Evolutionary conservation across 1,284 basidiomycete species (phyloP), one percentile per base, ranked within the genome.

Genomic region (Malassezia globosa): DNA sequence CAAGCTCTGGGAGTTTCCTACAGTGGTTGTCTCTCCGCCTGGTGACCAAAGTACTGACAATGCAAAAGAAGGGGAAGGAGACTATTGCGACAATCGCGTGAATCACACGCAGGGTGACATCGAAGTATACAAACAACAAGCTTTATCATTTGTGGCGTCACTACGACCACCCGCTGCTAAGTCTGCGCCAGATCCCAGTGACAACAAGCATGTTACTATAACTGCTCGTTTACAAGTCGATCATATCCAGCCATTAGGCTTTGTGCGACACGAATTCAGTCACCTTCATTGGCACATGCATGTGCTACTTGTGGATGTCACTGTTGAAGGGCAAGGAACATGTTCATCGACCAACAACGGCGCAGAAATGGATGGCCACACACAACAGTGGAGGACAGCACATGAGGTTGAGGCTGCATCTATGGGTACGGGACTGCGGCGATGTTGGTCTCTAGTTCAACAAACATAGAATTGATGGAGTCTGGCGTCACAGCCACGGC

Each of bases 1-100:
- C 1, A 60, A 55, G 29, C 54, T 67, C 46, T 69, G 64, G 64
- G 61, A 69, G 39, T 64, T 69, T n/a, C 66, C 66, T 7, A 55
- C 57, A 7, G n/a, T 11, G 14, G 26, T 37, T 7, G 37, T 54
- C 7, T 24, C 16, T 31, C 11, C 16, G 16, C 29, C 29, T 10
- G n/a, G 43, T 19, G 29, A 44, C 11, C 13, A 19, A 18, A 25
- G n/a, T 19, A 16, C 19, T 14, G 24, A 27, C 40, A 33, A 41
- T 21, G 19, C 26, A 14, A 10, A n/a, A 18, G n/a, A n/a, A n/a
- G n/a, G n/a, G n/a, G n/a, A n/a, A n/a, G n/a, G n/a, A n/a, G n/a
- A n/a, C n/a, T n/a, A n/a, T n/a, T n/a, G n/a, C n/a, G n/a, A n/a
- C n/a, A n/a, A n/a, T n/a, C 19, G 24, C 39, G 31, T 41, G 39